Percentiles rank a stretch among this genome's conserved stretches.
phyloP scores from a whole-genome alignment of 805 yeast genomes.

The Hanseniaspora meyeri region DNA sequence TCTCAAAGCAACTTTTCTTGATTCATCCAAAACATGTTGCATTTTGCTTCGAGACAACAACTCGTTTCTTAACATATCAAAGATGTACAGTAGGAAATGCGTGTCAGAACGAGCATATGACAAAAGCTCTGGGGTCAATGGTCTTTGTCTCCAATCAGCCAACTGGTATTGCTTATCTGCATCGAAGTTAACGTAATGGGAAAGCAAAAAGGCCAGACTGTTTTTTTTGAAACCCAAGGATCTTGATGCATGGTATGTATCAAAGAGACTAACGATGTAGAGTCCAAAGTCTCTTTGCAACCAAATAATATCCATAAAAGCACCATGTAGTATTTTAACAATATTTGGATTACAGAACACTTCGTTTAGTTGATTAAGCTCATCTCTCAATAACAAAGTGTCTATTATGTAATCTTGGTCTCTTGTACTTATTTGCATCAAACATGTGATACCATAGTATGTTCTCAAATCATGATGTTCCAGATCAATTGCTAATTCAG shows the following conservation, averaged over 20 bases:
- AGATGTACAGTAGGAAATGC: slow-evolving; percentile 74
- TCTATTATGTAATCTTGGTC: slow-evolving; percentile 80
- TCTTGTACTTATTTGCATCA: slow-evolving; percentile 83
- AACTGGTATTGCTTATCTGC: slow-evolving; percentile 90
- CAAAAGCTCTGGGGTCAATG: slow-evolving; percentile 60
- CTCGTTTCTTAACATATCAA: slow-evolving; percentile 55
- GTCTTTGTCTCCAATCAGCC: slow-evolving; percentile 93
- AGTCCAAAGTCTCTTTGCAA: slow-evolving; percentile 88
- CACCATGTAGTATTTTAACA: slow-evolving; percentile 88
- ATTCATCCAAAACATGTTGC: slow-evolving; percentile 55
- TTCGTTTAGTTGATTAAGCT: slow-evolving; percentile 51
- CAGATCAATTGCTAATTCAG: slow-evolving; percentile 79
- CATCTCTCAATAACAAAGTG: slow-evolving; percentile 65
- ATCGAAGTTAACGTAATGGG: slow-evolving; percentile 64
- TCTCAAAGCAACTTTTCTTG: slow-evolving; percentile 66
- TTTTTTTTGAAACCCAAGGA: slow-evolving; percentile 68
- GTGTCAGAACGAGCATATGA: slow-evolving; percentile 92
- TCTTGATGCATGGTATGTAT: slow-evolving; percentile 81
- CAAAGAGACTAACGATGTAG: slow-evolving; percentile 79
- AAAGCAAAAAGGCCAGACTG: slow-evolving; percentile 73
- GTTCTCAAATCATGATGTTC: slow-evolving; percentile 92
- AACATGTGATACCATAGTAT: slow-evolving; percentile 77
- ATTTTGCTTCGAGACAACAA: slow-evolving; percentile 41
- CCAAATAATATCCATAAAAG: slow-evolving; percentile 95
- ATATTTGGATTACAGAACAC: slow-evolving; percentile 73